Base-by-base conservation (phyloP, 108 stramenopile species). In the Cyclotella cryptica region DNA sequence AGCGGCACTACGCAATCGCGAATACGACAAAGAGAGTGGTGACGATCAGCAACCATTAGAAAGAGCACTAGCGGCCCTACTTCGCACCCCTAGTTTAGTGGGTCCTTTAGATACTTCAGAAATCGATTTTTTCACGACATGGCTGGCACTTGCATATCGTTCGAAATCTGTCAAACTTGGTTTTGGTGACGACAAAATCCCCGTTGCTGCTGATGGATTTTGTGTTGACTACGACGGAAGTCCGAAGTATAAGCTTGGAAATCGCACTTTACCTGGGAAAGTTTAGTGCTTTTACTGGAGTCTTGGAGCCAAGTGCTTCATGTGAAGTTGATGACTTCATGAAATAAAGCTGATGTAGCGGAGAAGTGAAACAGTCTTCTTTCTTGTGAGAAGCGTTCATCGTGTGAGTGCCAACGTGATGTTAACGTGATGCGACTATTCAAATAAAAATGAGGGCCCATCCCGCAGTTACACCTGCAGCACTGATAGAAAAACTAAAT, bases 1-100 rank as follows among this genome's bases (percentile, higher is more conserved):
- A 54, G 95, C 93, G 26, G 95, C 95, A 6, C 74, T 96, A 41
- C 72, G 95, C 29, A 93, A 96, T 84, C 85, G 95, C 18, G 67
- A 74, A 15, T 96, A 90, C 61, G 95, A 96, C 61, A 80, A 83
- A 14, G 89, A 84, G 40, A 85, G 79, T 12, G 86, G 86, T 1
- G 88, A 85, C 44, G 81, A 92, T 65, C 79, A 74, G 24, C 67
- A 79, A 22, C 66, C 89, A 12, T 71, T 93, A 66, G 80, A 89
- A 30, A 76, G 86, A 66, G 92, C 95, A 30, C 69, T 93, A 19
- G 83, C 81, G 28, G 88, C 89, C 13, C 52, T 96, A 1, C 82
- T 96, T 18, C 66, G 78, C 35, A 91, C 89, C 6, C 75, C 75
- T 18, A 93, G 91, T 79, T 84, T 96, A 39, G 92, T 93, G 11